A percentile compares a stretch with the other conserved stretches of the same genome.
phyloP scores from a whole-genome alignment of 2,329 filamentous ascomycete genomes.

The Xylaria sp. region DNA sequence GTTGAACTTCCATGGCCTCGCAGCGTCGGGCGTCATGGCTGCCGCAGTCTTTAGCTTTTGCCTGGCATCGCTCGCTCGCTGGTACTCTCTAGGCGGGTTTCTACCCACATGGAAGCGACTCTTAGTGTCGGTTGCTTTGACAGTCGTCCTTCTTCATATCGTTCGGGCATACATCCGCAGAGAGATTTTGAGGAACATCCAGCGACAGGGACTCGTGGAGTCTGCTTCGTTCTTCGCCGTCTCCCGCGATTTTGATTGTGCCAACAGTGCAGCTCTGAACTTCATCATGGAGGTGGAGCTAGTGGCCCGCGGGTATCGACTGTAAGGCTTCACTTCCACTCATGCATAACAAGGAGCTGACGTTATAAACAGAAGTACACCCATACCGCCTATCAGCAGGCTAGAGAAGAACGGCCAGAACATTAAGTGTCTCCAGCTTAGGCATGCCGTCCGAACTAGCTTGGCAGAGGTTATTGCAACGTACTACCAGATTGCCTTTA shows the following conservation, averaged over 20 bases:
- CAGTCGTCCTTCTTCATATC: conserved; percentile 38
- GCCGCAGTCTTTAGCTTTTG: conserved; percentile 47
- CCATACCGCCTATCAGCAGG: conserved; percentile 89
- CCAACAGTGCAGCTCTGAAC: conserved; percentile 50
- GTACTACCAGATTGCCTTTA: conserved; percentile 75
- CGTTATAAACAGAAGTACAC: conserved; percentile 72
- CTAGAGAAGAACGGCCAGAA: conserved; percentile 85
- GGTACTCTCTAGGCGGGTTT: conserved; percentile 45
- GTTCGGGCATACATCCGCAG: conserved; percentile 47
- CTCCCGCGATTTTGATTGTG: conserved; percentile 48
- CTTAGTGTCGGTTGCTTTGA: conserved; percentile 39
- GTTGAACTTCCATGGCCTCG: conserved; percentile 44
- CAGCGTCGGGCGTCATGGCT: conserved; percentile 46
- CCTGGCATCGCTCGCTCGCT: conserved; percentile 45
- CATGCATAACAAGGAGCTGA: conserved; percentile 29
- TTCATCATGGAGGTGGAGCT: conserved; percentile 52
- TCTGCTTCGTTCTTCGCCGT: conserved; percentile 46
- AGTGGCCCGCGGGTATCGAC: conserved; percentile 49
- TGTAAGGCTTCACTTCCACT: conserved; percentile 40
- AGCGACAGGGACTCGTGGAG: conserved; percentile 46
- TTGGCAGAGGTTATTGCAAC: conserved; percentile 76
- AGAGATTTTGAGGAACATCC: conserved; percentile 47
- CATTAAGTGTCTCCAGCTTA: conserved; percentile 81
- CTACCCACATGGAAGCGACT: conserved; percentile 45
- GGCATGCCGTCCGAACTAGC: conserved; percentile 76